These are phyloP conservation scores for Lichina pygmaea DNA, from an alignment of 495 filamentous ascomycete genomes.

Conservation along the genomic window DNA sequence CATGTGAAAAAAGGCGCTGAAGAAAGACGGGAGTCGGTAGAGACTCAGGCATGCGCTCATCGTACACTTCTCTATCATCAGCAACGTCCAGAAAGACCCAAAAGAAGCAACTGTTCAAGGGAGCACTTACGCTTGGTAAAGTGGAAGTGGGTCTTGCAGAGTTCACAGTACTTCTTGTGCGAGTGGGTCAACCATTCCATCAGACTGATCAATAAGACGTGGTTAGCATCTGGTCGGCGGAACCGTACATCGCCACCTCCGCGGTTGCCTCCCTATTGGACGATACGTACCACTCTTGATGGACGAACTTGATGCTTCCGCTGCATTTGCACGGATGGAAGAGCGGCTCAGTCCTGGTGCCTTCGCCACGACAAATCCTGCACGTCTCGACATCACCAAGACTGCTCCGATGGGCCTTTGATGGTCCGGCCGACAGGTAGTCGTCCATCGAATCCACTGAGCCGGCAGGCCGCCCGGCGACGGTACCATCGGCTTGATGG, in stretches of 20 bases:
- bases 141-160: slow-evolving; percentile 92
- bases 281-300: slow-evolving; percentile 45
- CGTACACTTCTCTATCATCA: slow-evolving; percentile 27
- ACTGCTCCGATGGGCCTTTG: slow-evolving; percentile 5
- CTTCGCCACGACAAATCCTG: slow-evolving; percentile 84
- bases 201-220: slow-evolving; percentile 14
- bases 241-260: not conserved
- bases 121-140: slow-evolving; percentile 50
- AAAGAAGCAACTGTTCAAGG: not conserved
- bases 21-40: slow-evolving; percentile 61
- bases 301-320: slow-evolving; percentile 92
- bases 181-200: slow-evolving; percentile 97
- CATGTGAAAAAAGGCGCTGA: slow-evolving; percentile 43
- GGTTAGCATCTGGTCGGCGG: not conserved
- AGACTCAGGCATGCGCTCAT: slow-evolving; percentile 64
- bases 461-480: not conserved
- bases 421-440: slow-evolving; percentile 20
- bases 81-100: not conserved
- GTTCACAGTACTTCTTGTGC: slow-evolving; percentile 96
- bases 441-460: slow-evolving; percentile 38
- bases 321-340: slow-evolving; percentile 98
- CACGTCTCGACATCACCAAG: slow-evolving; percentile 48
- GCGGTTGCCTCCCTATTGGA: not conserved
- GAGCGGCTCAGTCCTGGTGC: slow-evolving; percentile 54
- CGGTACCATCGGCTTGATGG: not conserved